Evolutionary conservation across 225 moss, liverwort and hornwort species (phyloP).

Genomic region (Marchantia paleacea): DNA sequence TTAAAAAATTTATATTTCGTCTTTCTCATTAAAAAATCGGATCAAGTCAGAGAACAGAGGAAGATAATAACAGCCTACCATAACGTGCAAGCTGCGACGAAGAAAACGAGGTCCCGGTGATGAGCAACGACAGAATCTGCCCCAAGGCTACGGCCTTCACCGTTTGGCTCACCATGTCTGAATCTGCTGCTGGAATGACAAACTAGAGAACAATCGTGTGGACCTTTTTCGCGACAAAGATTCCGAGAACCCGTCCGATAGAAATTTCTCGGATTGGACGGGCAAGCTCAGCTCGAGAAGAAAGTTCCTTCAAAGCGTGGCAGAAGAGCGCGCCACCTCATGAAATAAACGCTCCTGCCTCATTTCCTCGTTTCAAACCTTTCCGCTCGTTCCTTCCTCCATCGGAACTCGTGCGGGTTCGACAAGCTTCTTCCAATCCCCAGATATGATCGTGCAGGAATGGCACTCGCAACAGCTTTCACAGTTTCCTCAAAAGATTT

Average conservation of each 20-base stretch:
- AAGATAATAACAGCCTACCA: slow-evolving; percentile 18
- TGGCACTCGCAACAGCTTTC: too few species aligned
- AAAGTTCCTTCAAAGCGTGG: too few species aligned
- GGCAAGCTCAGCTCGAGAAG: background rate
- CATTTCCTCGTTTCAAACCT: background rate
- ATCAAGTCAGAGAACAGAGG: background rate
- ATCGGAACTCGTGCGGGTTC: background rate
- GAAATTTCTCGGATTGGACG: background rate
- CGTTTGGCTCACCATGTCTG: slow-evolving; percentile 27
- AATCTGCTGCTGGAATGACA: slow-evolving; percentile 15
- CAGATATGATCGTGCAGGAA: background rate
- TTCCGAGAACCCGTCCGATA: background rate
- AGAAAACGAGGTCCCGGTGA: slow-evolving; percentile 71
- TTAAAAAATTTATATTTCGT: background rate
- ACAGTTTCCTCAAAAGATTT: too few species aligned
- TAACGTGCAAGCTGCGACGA: slow-evolving; percentile 59
- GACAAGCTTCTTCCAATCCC: background rate
- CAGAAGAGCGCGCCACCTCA: background rate
- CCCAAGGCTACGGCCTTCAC: slow-evolving; percentile 62
- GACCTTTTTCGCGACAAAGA: background rate
- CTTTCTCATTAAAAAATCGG: background rate
- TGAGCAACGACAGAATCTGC: slow-evolving; percentile 63
- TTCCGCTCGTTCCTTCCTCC: background rate
- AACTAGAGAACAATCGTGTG: background rate
- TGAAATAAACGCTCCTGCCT: background rate